A percentile compares a stretch with the other conserved stretches of the same genome.
These are phyloP conservation scores for Fusarium caatingaense DNA, from an alignment of 2,329 filamentous ascomycete species.

Conservation along the genomic window DNA sequence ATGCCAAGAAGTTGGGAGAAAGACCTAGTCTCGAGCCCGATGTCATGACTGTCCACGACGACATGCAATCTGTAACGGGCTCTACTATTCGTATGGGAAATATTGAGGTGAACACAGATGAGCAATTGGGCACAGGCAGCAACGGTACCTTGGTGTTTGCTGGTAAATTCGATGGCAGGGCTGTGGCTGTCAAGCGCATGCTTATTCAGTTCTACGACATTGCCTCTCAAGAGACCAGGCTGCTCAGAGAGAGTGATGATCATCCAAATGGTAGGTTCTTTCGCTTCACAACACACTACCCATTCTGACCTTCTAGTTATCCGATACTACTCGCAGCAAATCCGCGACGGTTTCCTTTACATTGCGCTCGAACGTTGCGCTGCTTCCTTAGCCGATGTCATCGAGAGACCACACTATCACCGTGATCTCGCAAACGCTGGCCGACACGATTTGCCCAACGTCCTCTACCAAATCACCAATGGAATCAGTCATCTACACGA, in stretches of 20 bases:
- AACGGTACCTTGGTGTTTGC: slow-evolving; percentile 97
- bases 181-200: slow-evolving; percentile 97
- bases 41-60: slow-evolving; percentile 66
- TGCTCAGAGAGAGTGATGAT: slow-evolving; percentile 92
- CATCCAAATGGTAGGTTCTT: slow-evolving; percentile 78
- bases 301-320: slow-evolving; percentile 71
- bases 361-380: slow-evolving; percentile 96
- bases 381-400: slow-evolving; percentile 90
- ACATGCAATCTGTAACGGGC: slow-evolving; percentile 70
- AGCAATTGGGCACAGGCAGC: slow-evolving; percentile 81
- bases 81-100: slow-evolving; percentile 71
- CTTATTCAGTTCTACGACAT: slow-evolving; percentile 95
- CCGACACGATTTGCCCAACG: slow-evolving; percentile 79
- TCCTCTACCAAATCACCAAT: slow-evolving; percentile 89
- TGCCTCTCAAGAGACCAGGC: slow-evolving; percentile 90
- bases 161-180: slow-evolving; percentile 91
- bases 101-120: slow-evolving; percentile 72
- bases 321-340: slow-evolving; percentile 93
- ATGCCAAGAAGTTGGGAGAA: slow-evolving; percentile 68
- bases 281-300: too few species aligned
- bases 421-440: slow-evolving; percentile 77
- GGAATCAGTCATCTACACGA: slow-evolving; percentile 91
- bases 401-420: slow-evolving; percentile 78
- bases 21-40: slow-evolving; percentile 69
- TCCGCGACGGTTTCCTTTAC: slow-evolving; percentile 90